These are phyloP conservation scores for Coemansia sp. DNA, from an alignment of 192 early-diverging fungal genomes.

Conservation along the genomic window DNA sequence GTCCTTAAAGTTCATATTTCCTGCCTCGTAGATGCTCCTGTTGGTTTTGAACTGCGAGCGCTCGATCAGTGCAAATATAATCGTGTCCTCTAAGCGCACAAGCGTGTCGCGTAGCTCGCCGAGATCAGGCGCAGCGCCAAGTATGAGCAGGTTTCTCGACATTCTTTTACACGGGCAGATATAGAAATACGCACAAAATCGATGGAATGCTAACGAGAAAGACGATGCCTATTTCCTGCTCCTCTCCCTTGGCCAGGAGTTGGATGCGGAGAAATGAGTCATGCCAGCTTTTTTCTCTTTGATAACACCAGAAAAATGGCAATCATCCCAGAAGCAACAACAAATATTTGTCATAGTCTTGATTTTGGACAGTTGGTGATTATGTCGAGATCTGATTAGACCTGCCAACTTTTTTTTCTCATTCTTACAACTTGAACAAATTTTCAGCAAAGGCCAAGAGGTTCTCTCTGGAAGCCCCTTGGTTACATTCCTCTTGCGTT, in stretches of 20 bases:
- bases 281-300: no score
- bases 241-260: no score
- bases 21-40: slow-evolving; percentile 71
- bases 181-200: not conserved
- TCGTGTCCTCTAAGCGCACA: slow-evolving; percentile 94
- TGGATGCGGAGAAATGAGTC: no score
- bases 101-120: slow-evolving; percentile 69
- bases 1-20: slow-evolving; percentile 67
- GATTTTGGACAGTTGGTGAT: not conserved
- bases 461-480: no score
- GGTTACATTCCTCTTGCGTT: not conserved
- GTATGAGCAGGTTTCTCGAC: slow-evolving; percentile 52
- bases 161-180: slow-evolving; percentile 7
- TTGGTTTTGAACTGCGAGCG: slow-evolving; percentile 90
- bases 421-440: not conserved
- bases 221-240: no score
- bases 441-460: slow-evolving; percentile 1
- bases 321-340: no score
- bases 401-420: slow-evolving; percentile 12
- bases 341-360: no score
- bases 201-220: not conserved
- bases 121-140: slow-evolving; percentile 38
- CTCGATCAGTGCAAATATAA: slow-evolving; percentile 86
- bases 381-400: not conserved
- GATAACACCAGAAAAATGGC: no score